Percentiles rank a stretch among this genome's conserved stretches.
Evolutionary conservation across 371 early-diverging fungal genomes (phyloP).

Genomic region (Phascolomyces articulosus): DNA sequence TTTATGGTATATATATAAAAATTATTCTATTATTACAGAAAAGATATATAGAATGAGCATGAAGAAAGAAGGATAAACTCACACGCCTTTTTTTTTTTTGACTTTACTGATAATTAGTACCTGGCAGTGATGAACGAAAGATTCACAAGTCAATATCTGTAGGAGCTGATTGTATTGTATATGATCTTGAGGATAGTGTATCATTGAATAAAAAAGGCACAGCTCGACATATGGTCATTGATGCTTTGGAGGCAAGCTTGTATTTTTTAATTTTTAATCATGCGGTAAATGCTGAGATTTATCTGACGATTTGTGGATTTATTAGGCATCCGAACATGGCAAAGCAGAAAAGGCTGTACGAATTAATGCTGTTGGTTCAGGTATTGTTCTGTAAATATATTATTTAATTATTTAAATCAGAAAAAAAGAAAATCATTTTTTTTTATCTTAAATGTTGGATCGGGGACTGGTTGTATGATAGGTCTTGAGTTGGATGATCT

Average conservation of each 20-base stretch:
- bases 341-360: conserved; percentile 84
- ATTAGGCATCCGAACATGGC: conserved; percentile 66
- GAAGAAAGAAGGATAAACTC: too few species aligned
- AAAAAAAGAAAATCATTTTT: too few species aligned
- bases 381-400: too few species aligned
- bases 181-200: conserved; percentile 93
- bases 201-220: conserved; percentile 78
- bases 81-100: neutral
- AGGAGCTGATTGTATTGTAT: conserved; percentile 81
- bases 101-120: conserved; percentile 51
- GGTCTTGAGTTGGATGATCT: conserved; percentile 83
- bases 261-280: neutral
- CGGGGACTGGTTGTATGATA: conserved; percentile 9
- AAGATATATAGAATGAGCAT: too few species aligned
- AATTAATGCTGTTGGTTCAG: conserved; percentile 86
- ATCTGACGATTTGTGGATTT: neutral
- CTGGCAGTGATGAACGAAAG: conserved; percentile 91
- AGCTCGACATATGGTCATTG: conserved; percentile 76
- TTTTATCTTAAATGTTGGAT: too few species aligned
- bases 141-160: conserved; percentile 73
- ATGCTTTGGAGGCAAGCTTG: conserved; percentile 66
- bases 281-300: neutral
- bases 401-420: too few species aligned
- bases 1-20: conserved; percentile 44
- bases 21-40: too few species aligned